Evolutionary conservation across 352 stramenopile genomes (phyloP), one percentile per base, ranked within the genome.

Genomic region (Phytophthora macrochlamydospora): DNA sequence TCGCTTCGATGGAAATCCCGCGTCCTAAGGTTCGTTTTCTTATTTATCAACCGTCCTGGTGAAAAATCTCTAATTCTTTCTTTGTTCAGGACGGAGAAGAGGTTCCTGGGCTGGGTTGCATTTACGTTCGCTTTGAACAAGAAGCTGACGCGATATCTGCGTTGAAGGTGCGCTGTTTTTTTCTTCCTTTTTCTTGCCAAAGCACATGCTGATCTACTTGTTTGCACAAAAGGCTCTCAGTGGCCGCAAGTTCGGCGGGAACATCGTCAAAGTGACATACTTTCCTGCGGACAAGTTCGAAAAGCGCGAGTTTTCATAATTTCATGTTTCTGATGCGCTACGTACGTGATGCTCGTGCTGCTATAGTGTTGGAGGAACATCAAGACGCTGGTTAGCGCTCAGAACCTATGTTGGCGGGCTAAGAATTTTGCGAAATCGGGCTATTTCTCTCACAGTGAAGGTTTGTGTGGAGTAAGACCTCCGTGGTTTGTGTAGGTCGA

Each of bases 191-290:
- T 24, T 35, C 18, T 14, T 52, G 33, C 37, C 4, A 45, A 5
- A 33, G 24, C 28, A 28, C 32, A 4, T 57, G 35, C 28, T 67
- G 24, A 32, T 44, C 13, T 58, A 4, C 18, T 33, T 65, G 31
- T 5, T 57, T 18, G 29, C 13, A 43, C 9, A 46, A 42, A 58
- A 96, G 89, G 84, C 85, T 4, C 71, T 96, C 55, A 93, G 80
- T 30, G 89, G 89, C 38, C 85, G 89, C 62, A 96, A 95, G 62
- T 96, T 96, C 65, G 89, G 86, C 42, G 89, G 89, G 37, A 94
- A 93, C 48, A 89, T 93, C 40, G 89, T 96, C 14, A 78, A 91
- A 56, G 87, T 95, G 51, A 87, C 80, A 28, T 93, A 92, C 65
- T 94, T 90, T 55, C 64, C 85, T 3, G 28, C 90, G 42, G 76